Base-by-base conservation (phyloP, 768 basidiomycete species). In the Leucocoprinus leucothites region DNA sequence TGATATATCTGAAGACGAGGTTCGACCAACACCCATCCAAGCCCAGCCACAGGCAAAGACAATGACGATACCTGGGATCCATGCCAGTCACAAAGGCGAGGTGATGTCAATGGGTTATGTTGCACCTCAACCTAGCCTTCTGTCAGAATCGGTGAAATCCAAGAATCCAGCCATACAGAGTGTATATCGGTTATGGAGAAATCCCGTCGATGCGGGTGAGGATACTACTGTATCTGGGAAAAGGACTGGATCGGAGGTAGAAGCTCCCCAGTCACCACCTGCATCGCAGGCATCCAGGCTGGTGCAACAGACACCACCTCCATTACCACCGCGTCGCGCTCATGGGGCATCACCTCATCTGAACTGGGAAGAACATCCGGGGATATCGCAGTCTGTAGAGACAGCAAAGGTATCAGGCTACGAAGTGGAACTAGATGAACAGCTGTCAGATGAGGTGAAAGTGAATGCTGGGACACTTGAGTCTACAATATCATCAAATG, bases 1-100 rank as follows among this genome's bases (percentile, higher is more conserved):
- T 44, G 54, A 56, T 28, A 48, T 62, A 28, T 51, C 58, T 25
- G 65, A 62, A 24, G 67, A 65, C 36, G 54, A 63, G 19, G 55
- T 55, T 28, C 60, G 71, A 44, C 66, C 66, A 9, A 70, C 75
- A 16, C 82, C 85, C 7, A 89, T 89, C 60, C 82, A 85, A 60
- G 83, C 84, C 16, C 91, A 92, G 63, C 91, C 91, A 2, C 82
- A 85, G 64, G 86, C 82, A 26, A 87, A 83, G 61, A 86, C 80
- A 40, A 94, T 94, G 91, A 85, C 82, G 13, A 93, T 94, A 59
- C 91, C 91, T 8, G 89, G 89, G 1, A 94, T 94, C 57, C 91
- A 92, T 63, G 89, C 83, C 2, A 89, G 85, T 61, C 86, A 92
- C 63, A 82, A 82, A n/a, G 88, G 87, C 8, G 89, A 93, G 58